Evolutionary conservation across 441 rosid genomes (phyloP), one percentile per base, ranked within the genome.

Genomic region (Daphne laureola): DNA sequence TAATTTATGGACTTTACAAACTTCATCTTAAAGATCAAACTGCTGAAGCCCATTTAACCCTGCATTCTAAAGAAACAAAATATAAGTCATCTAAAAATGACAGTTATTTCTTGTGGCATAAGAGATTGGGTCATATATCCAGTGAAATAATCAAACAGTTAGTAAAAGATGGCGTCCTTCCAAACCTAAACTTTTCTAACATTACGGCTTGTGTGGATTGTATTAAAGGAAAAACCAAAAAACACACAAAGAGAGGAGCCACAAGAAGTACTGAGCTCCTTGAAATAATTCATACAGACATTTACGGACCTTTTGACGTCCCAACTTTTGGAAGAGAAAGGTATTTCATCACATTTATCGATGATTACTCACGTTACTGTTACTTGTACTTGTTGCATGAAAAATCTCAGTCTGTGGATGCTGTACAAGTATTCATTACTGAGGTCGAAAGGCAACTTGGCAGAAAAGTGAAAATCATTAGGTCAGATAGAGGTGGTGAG

Each of bases 301-400:
- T 52, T 13, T 65, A 25, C 48, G 5, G 56, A 1, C 55, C 50
- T n/a, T 65, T 65, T 42, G 26, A 47, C 43, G 25, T 12, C 49
- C 18, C 49, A 43, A 43, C 41, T 9, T 18, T 31, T n/a, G 17
- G 17, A 4, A 14, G 44, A 25, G 51, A 53, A 52, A 57, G 36
- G 4, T 51, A 51, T 35, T 57, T 49, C 8, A 59, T 63, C 35
- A 63, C 27, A 14, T 57, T 54, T 53, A 61, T 54, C n/a, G 59
- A 18, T 61, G 44, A 61, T 12, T 53, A 27, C 17, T 61, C 44
- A 12, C 17, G 9, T 0, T 43, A 46, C 45, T 35, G 58, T 13
- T 53, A 53, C 13, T 2, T 53, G 4, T 61, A 53, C 45, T 35
- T 61, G 17, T 9, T 43, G 5, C 25, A 36, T 25, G 57, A 3